Conservation (phyloP, 331 rosid species). For the Pyrus hybrid region DNA sequence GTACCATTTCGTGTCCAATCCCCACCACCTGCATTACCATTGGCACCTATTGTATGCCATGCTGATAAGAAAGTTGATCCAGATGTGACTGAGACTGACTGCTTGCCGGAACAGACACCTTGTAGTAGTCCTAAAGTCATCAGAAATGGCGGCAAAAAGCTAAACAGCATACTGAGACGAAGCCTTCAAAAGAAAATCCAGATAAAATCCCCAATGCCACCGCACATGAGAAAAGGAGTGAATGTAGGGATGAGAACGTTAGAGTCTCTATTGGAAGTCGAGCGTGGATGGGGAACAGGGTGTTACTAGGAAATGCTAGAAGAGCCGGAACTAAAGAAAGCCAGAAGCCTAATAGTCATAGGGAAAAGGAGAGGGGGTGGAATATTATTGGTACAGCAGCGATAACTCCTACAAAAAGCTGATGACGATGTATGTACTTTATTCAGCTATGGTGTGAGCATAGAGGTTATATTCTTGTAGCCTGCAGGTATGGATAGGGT, state of each 20-base stretch:
- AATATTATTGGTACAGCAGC: slow-evolving; percentile 38
- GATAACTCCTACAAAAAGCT: slow-evolving; percentile 18
- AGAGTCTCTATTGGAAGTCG: slow-evolving; percentile 85
- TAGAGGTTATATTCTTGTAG: slow-evolving; percentile 3
- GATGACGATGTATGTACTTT: no score
- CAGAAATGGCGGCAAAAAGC: slow-evolving; percentile 50
- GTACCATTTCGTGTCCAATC: slow-evolving; percentile 35
- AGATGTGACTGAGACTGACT: slow-evolving; percentile 37
- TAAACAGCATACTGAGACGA: slow-evolving; percentile 52
- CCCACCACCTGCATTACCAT: slow-evolving; percentile 32
- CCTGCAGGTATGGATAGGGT: not conserved
- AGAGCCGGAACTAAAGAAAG: slow-evolving; percentile 48
- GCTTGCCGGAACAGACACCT: slow-evolving; percentile 37
- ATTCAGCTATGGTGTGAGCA: not conserved
- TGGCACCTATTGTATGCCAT: slow-evolving; percentile 23
- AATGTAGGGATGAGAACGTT: slow-evolving; percentile 78
- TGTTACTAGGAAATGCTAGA: slow-evolving; percentile 42
- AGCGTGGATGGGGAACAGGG: slow-evolving; percentile 57
- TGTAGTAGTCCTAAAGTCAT: slow-evolving; percentile 69
- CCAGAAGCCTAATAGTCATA: slow-evolving; percentile 46
- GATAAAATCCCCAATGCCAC: slow-evolving; percentile 57
- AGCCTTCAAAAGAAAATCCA: slow-evolving; percentile 60
- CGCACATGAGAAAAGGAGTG: slow-evolving; percentile 56
- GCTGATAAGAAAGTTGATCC: slow-evolving; percentile 41
- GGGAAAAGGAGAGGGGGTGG: slow-evolving; percentile 95